Conservation (phyloP, 1,284 basidiomycete species). For the Tylopilus sp. region DNA sequence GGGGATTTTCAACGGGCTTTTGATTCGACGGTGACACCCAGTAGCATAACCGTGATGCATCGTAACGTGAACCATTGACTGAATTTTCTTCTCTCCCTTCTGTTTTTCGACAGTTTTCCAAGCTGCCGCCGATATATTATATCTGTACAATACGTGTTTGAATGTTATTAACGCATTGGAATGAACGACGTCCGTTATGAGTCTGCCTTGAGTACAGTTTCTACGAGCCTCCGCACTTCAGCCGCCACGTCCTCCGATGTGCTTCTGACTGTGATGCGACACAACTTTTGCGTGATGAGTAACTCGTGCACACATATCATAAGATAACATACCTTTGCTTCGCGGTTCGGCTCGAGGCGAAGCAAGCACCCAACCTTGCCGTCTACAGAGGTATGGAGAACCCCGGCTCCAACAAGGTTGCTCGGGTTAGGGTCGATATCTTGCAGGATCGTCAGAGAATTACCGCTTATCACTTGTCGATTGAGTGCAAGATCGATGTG, state of each 20-base stretch:
- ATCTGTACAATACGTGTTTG: constrained; percentile 24
- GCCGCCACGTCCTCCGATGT: constrained; percentile 89
- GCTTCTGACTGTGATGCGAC: constrained; percentile 89
- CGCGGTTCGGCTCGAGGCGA: constrained; percentile 89
- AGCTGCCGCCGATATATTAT: constrained; percentile 23
- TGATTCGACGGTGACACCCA: constrained; percentile 28
- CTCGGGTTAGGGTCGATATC: constrained; percentile 82
- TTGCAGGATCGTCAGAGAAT: constrained; percentile 71
- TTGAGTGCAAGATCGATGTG: constrained; percentile 74
- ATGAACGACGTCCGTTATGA: constrained; percentile 7
- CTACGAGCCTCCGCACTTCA: constrained; percentile 70
- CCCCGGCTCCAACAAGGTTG: constrained; percentile 88
- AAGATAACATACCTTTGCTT: constrained; percentile 70
- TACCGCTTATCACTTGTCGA: constrained; percentile 71
- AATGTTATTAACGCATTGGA: constrained; percentile 10
- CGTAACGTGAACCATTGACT: background rate
- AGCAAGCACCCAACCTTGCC: constrained; percentile 96
- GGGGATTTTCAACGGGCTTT: constrained; percentile 28
- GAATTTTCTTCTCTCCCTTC: background rate
- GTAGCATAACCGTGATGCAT: background rate
- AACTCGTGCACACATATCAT: background rate
- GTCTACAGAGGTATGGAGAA: constrained; percentile 79
- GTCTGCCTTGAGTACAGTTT: constrained; percentile 47
- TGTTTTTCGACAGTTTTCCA: constrained; percentile 5
- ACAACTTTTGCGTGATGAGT: constrained; percentile 53